Evolutionary conservation across 805 yeast species (phyloP), one percentile per base, ranked within the genome.

Genomic region (Metschnikowia kofuensis): DNA sequence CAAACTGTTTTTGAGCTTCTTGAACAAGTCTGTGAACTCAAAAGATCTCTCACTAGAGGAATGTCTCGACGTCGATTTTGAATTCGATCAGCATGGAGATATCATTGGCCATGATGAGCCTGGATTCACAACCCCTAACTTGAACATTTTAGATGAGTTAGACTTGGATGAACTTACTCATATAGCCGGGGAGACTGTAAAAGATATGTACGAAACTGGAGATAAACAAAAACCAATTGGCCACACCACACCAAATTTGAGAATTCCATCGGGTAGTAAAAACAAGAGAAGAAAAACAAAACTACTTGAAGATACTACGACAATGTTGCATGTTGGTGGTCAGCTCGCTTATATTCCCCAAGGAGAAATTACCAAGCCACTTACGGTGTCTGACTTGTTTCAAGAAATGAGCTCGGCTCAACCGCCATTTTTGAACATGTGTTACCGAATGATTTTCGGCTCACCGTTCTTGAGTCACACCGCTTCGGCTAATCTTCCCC

Each of bases 1-100:
- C 4, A 32, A 45, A 14, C 56, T 53, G 56, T 53, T 60, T 27
- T 51, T 51, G 27, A 55, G 52, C 21, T 61, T 50, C 35, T 44
- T 56, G 51, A 54, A 58, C 13, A 45, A 44, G 30, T 52, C 56
- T 9, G 42, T 51, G 16, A 40, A 35, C 4, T 44, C 51, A 10
- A 48, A 53, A 10, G 54, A 55, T n/a, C 43, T 50, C 11, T 48
- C 43, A 15, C 37, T 41, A 34, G 53, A 47, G 1, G 54, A 50
- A 7, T 37, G 50, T 21, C 45, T 39, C 6, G 51, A 43, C 0
- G 53, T 62, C 1, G 61, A 55, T 32, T 58, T 63, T 47, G 67
- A 58, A 37, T 61, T 64, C 38, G 54, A 61, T 34, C 46, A 55
- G 7, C 46, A 57, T 43, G 66, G 66, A 40, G 64, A 67, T 8